Conservation (phyloP, 768 basidiomycete species). For the Coprinopsis strossmayeri region DNA sequence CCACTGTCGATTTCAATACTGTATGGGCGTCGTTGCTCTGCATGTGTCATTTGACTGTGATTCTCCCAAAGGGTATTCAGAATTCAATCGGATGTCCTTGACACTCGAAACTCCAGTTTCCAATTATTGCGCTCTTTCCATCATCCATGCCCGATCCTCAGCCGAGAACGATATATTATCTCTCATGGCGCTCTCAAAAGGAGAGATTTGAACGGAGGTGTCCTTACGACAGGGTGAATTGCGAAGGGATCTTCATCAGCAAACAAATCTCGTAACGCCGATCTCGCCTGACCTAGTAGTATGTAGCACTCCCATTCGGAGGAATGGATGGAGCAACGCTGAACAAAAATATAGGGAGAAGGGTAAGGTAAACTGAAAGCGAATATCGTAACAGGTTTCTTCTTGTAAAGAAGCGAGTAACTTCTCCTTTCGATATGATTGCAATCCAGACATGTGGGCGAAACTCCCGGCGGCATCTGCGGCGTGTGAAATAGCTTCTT, state of each 20-base stretch:
- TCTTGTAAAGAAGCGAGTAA: constrained; percentile 1
- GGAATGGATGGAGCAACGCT: neutral
- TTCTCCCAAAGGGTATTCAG: no score
- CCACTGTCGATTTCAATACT: no score
- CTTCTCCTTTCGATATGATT: neutral
- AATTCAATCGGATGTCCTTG: no score
- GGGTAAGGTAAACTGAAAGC: neutral
- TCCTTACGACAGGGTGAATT: neutral
- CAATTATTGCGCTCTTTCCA: no score
- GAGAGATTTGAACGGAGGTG: constrained; percentile 1
- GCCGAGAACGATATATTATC: neutral
- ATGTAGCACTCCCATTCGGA: neutral
- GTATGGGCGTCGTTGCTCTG: no score
- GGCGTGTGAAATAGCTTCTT: constrained; percentile 9
- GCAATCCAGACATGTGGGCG: neutral
- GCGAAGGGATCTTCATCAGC: neutral
- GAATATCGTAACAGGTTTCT: constrained; percentile 2
- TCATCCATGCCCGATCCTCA: neutral
- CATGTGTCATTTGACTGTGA: no score
- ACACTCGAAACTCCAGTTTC: no score
- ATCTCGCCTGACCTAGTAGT: neutral
- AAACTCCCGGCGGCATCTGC: constrained; percentile 13
- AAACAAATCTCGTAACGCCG: constrained; percentile 1
- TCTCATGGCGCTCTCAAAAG: neutral
- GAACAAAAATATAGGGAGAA: neutral